Base-by-base conservation (phyloP, 331 rosid genomes). In the Malus hybrid region DNA sequence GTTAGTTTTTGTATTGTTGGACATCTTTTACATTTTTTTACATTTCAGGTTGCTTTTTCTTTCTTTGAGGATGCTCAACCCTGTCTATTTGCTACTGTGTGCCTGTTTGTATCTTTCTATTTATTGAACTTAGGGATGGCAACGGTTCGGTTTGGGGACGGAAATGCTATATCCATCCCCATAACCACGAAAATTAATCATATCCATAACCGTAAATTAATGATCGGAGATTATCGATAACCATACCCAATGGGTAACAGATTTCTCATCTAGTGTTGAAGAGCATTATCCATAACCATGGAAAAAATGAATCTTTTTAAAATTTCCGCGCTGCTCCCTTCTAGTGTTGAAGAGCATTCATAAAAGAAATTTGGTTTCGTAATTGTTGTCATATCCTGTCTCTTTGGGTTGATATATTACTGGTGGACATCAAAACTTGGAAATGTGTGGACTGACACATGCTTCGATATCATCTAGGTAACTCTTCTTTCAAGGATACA, bases 401-500 rank as follows among this genome's bases (percentile, higher is more conserved):
- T 29, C 62, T 70, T 50, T 52, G 44, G 28, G 33, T 34, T 65
- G 19, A 29, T 22, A 3, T 50, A 6, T 75, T 20, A 32, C 7
- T 52, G 27, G n/a, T 10, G 46, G 29, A 12, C 52, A 39, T 28
- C 50, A 7, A 34, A 34, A 74, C 48, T 57, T 48, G 48, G 33
- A 59, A 74, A 44, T 28, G 57, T 68, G 44, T 63, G 73, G 29
- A 29, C 71, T 82, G 57, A 50, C 63, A 57, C 36, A 36, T 22
- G 52, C 69, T 64, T 77, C 74, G 74, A 62, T 77, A 79, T 79
- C 70, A 72, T 83, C 76, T 80, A 93, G 98, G 98, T 94, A 80
- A 84, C 85, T 74, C 99, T 94, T 72, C 93, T 94, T 65, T 94
- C 99, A 77, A 90, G 99, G 84, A 94, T 94, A 76, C 99, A 94